Conservation (phyloP, 2,329 filamentous ascomycete species). For the Penicillium sp. region DNA sequence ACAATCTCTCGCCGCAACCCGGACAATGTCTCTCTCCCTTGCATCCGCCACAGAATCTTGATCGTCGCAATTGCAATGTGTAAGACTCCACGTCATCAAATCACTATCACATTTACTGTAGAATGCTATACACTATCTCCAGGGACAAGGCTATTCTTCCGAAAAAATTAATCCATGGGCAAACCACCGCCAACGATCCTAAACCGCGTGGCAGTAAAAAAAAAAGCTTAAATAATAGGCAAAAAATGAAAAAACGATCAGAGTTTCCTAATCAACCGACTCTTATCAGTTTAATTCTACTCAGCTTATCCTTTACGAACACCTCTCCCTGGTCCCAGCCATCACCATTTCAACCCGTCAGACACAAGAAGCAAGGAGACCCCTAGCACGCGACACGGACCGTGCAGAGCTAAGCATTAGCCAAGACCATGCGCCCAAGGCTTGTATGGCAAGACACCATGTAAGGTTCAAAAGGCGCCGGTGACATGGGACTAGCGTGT, state of each 20-base stretch:
- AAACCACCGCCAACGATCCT: background rate
- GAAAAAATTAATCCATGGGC: background rate
- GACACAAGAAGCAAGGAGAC: background rate
- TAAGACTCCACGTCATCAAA: background rate
- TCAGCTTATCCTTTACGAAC: background rate
- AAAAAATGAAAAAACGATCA: no score
- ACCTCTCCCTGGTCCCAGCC: background rate
- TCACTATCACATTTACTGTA: background rate
- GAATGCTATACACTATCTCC: background rate
- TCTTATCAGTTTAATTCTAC: no score
- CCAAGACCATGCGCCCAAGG: conserved; percentile 16
- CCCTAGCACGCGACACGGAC: background rate
- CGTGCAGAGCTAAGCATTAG: conserved; percentile 20
- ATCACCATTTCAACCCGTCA: background rate
- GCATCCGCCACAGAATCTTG: conserved; percentile 6
- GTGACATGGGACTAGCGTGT: conserved; percentile 3
- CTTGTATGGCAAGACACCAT: conserved; percentile 9
- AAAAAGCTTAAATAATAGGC: no score
- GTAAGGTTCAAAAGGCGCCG: background rate
- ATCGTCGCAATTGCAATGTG: background rate
- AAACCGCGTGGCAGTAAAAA: background rate
- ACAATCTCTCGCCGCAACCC: background rate
- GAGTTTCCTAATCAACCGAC: no score
- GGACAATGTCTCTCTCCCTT: conserved; percentile 5
- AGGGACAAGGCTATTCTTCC: background rate